Evolutionary conservation across 163 green algal species (phyloP).

Genomic region (Chlorella variabilis): DNA sequence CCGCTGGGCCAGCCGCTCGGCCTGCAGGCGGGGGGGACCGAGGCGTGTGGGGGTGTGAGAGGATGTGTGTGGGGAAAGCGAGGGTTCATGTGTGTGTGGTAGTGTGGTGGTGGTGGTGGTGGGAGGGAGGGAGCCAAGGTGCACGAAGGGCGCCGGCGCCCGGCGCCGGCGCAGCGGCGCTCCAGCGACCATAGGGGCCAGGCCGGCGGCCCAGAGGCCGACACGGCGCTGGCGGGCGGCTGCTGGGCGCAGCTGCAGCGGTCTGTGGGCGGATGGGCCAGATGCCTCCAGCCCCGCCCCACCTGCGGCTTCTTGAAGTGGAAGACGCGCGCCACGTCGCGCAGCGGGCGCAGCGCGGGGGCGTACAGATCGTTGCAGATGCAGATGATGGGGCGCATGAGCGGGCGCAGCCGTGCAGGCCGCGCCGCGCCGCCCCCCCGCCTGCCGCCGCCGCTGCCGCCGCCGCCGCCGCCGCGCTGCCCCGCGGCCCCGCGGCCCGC

Average conservation of each 20-base stretch:
- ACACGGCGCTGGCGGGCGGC: too few species aligned
- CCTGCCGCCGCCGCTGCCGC: neutral
- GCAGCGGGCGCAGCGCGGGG: conserved; percentile 86
- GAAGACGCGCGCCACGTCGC: conserved; percentile 81
- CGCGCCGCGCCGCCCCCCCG: neutral
- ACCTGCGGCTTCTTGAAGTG: conserved; percentile 66
- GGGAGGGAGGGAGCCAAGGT: too few species aligned
- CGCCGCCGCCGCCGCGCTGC: neutral
- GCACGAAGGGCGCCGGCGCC: too few species aligned
- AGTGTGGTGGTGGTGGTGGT: neutral
- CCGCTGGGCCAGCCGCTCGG: conserved; percentile 66
- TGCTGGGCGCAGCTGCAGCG: too few species aligned
- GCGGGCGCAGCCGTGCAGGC: conserved; percentile 44
- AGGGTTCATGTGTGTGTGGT: neutral
- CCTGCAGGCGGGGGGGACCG: conserved; percentile 25
- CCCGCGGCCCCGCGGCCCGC: neutral
- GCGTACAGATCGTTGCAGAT: conserved; percentile 98
- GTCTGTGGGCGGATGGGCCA: too few species aligned
- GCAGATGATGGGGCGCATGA: conserved; percentile 90
- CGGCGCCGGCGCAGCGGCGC: too few species aligned
- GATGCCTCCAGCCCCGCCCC: too few species aligned
- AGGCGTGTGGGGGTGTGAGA: neutral
- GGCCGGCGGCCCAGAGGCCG: too few species aligned
- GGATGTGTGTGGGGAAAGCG: too few species aligned
- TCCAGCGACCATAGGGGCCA: too few species aligned